A percentile compares a stretch with the other conserved stretches of the same genome.
Evolutionary conservation across 495 filamentous ascomycete genomes (phyloP).

Genomic region (Amphirosellinia nigrospora): DNA sequence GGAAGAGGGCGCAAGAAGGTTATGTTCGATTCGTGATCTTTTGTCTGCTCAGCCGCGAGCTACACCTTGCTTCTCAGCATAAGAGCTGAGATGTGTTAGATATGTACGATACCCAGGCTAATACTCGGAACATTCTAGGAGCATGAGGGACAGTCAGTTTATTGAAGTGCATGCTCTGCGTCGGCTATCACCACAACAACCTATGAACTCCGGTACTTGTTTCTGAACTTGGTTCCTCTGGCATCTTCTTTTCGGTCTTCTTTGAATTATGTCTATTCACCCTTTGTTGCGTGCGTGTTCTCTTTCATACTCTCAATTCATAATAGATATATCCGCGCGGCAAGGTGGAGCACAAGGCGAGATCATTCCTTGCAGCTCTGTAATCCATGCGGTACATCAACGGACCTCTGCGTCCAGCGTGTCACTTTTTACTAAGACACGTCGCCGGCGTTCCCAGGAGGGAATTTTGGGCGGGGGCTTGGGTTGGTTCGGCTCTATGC

Average conservation of each 20-base stretch:
- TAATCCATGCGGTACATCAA: constrained; percentile 68
- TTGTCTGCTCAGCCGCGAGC: background rate
- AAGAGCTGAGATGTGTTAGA: constrained; percentile 12
- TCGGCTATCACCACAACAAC: background rate
- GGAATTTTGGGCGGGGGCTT: constrained; percentile 36
- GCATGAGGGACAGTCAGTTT: constrained; percentile 3
- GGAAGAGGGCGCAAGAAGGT: constrained; percentile 54
- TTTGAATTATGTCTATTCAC: background rate
- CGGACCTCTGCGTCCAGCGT: constrained; percentile 26
- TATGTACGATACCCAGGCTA: constrained; percentile 48
- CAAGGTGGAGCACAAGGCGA: constrained; percentile 70
- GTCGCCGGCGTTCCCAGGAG: constrained; percentile 39
- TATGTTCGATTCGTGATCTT: constrained; percentile 48
- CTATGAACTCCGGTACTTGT: background rate
- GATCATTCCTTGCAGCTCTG: constrained; percentile 69
- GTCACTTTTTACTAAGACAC: constrained; percentile 28
- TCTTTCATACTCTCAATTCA: constrained; percentile 16
- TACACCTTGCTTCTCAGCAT: constrained; percentile 15
- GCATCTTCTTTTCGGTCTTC: background rate
- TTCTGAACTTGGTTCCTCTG: background rate
- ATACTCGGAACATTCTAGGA: constrained; percentile 26
- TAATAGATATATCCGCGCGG: constrained; percentile 49
- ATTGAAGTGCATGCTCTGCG: background rate
- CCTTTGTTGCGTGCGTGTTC: background rate
- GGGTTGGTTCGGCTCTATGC: constrained; percentile 43